phyloP scores from a whole-genome alignment of 495 filamentous ascomycete species.

The Letharia lupina region DNA sequence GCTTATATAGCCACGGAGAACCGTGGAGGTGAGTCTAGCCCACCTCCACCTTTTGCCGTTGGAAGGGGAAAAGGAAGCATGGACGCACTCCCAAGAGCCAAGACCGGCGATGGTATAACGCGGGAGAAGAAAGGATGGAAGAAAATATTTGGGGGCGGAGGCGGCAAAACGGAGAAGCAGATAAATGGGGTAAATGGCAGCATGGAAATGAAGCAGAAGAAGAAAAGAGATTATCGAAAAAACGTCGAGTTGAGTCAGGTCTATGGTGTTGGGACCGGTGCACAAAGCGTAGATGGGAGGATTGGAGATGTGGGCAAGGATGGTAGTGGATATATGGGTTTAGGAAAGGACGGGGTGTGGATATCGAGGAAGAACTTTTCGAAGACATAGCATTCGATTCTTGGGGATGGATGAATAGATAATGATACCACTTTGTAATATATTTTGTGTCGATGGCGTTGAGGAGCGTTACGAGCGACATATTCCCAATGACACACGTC shows the following conservation, averaged over 20 bases:
- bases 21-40: not conserved
- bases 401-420: not conserved
- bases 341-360: slow-evolving; percentile 27
- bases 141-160: slow-evolving; percentile 22
- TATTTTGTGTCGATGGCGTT: not conserved
- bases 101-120: slow-evolving; percentile 4
- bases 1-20: not conserved
- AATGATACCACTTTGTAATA: not conserved
- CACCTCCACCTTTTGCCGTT: slow-evolving; percentile 15
- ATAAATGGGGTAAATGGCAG: slow-evolving; percentile 3
- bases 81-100: slow-evolving; percentile 7
- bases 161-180: not conserved
- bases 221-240: slow-evolving; percentile 9
- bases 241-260: slow-evolving; percentile 17
- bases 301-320: slow-evolving; percentile 11
- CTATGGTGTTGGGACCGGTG: slow-evolving; percentile 7
- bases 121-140: slow-evolving; percentile 22
- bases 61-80: slow-evolving; percentile 13
- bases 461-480: not conserved
- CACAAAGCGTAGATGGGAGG: not conserved
- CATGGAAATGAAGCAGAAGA: slow-evolving; percentile 16
- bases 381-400: slow-evolving; percentile 16
- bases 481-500: not conserved
- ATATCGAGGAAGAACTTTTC: slow-evolving; percentile 26
- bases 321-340: slow-evolving; percentile 20